A percentile compares a stretch with the other conserved stretches of the same genome.
Evolutionary conservation across 768 basidiomycete genomes (phyloP).

Genomic region (Mycena latifolia): DNA sequence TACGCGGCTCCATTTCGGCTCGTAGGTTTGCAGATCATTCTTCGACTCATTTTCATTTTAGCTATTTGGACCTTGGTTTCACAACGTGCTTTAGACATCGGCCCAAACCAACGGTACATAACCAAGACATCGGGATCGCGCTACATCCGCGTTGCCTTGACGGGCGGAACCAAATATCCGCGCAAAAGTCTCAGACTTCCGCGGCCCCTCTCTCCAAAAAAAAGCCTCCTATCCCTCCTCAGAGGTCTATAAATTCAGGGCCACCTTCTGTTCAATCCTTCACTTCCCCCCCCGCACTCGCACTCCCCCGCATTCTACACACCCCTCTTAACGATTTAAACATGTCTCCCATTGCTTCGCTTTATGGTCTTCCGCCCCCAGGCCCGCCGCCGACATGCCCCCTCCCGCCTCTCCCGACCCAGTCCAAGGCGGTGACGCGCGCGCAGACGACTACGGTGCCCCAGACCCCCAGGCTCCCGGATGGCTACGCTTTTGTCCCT

Average conservation of each 20-base stretch:
- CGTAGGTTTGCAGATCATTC: too few relatives aligned
- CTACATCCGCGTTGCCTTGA: neutral
- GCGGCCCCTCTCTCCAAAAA: neutral
- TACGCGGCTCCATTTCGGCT: too few relatives aligned
- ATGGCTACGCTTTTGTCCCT: slow-evolving; percentile 19
- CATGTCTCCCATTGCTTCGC: neutral
- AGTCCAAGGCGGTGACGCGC: neutral
- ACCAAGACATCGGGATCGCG: neutral
- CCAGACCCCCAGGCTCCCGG: neutral
- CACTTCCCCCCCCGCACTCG: neutral
- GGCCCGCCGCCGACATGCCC: slow-evolving; percentile 13
- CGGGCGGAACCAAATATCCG: neutral
- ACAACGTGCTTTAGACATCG: too few relatives aligned
- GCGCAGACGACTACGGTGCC: too few relatives aligned
- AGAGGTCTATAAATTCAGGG: neutral
- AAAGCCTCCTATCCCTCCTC: neutral
- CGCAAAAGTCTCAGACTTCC: neutral
- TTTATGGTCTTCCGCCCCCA: neutral
- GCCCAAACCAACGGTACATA: too few relatives aligned
- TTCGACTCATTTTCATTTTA: too few relatives aligned
- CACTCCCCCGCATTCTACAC: neutral
- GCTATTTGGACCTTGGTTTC: too few relatives aligned
- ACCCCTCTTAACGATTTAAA: too few relatives aligned
- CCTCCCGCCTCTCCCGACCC: neutral
- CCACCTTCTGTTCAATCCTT: neutral